Conservation (phyloP, 257 asterid species). For the Jacaranda mimosifolia region DNA sequence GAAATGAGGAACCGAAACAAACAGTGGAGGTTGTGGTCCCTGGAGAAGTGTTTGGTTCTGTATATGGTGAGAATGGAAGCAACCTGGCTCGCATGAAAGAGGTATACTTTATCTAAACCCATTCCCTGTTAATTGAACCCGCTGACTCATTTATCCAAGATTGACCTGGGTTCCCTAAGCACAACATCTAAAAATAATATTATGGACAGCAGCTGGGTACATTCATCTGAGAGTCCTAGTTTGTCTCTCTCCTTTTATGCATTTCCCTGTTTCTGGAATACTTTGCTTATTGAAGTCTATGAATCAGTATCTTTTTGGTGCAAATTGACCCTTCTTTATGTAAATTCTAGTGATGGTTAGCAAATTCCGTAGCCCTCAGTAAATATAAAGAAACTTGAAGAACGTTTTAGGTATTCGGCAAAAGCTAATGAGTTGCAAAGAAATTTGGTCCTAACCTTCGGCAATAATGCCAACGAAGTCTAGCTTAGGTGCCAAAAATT, state of each 20-base stretch:
- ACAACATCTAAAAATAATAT: neutral
- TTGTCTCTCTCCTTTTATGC: neutral
- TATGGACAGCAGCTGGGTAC: neutral
- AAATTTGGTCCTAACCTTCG: neutral
- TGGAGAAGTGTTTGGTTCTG: slow-evolving; percentile 41
- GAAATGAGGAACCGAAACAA: slow-evolving; percentile 34
- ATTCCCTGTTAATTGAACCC: neutral
- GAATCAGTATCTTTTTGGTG: neutral
- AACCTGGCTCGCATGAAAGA: slow-evolving; percentile 58
- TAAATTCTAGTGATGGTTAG: neutral
- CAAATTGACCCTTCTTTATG: neutral
- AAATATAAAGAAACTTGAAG: neutral
- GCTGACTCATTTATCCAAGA: neutral
- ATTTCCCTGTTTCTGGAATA: neutral
- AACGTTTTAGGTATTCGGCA: neutral
- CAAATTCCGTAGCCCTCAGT: neutral
- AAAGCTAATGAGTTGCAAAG: neutral
- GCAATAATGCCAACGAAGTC: neutral
- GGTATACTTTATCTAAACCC: slow-evolving; percentile 42
- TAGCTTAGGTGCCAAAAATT: neutral
- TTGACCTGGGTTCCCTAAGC: neutral
- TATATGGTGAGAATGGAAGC: slow-evolving; percentile 61
- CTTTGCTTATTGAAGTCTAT: neutral
- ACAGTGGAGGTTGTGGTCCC: slow-evolving; percentile 47
- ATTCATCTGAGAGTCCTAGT: neutral